Percentiles rank a stretch among this genome's conserved stretches.
These are phyloP conservation scores for Cyphellophora attinorum DNA, from an alignment of 2,329 filamentous ascomycete genomes.

Conservation along the genomic window DNA sequence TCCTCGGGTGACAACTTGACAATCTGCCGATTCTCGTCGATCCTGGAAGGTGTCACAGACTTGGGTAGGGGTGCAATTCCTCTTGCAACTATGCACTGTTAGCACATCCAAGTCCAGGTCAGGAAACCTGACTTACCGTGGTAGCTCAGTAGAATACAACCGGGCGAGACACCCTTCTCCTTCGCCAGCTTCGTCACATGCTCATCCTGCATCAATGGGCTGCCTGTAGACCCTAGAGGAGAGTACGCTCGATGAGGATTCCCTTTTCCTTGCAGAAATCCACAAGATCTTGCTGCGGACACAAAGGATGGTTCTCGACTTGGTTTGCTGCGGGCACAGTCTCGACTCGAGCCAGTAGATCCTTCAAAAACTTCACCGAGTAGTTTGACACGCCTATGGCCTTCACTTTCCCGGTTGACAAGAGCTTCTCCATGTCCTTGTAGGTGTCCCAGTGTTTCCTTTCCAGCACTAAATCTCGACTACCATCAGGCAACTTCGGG, in stretches of 20 bases:
- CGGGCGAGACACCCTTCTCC: constrained; percentile 28
- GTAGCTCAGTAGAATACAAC: constrained; percentile 33
- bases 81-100: constrained; percentile 8
- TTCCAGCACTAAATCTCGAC: constrained; percentile 39
- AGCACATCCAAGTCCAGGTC: neutral
- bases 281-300: constrained; percentile 40
- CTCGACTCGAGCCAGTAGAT: constrained; percentile 34
- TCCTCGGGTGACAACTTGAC: constrained; percentile 29
- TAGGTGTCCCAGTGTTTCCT: constrained; percentile 27
- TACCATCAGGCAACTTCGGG: constrained; percentile 31
- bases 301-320: constrained; percentile 44
- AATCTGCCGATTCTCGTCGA: constrained; percentile 34
- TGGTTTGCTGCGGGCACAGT: constrained; percentile 42
- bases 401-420: constrained; percentile 33
- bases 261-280: constrained; percentile 40
- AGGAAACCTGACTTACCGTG: constrained; percentile 19
- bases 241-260: constrained; percentile 47
- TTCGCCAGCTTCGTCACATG: constrained; percentile 32
- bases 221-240: constrained; percentile 43
- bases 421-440: constrained; percentile 39
- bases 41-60: constrained; percentile 32
- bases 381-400: constrained; percentile 47
- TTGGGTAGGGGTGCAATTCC: constrained; percentile 22
- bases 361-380: constrained; percentile 37
- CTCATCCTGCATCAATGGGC: constrained; percentile 31